Evolutionary conservation across 495 filamentous ascomycete species (phyloP).

Genomic region (Cercophora samala): DNA sequence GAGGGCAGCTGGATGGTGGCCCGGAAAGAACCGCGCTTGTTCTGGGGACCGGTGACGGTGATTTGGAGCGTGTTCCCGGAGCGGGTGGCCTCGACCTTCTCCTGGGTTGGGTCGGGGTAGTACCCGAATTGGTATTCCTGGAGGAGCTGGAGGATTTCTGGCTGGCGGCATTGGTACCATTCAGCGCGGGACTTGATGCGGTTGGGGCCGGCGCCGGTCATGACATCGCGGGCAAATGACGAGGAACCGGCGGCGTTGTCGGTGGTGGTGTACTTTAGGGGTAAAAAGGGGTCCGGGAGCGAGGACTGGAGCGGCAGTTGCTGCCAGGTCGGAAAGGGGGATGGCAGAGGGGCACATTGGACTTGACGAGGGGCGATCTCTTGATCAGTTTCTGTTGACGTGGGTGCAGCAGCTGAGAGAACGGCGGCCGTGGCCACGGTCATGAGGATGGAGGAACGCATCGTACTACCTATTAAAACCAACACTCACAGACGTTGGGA

Average conservation of each 20-base stretch:
- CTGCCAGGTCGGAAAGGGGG: slow-evolving; percentile 41
- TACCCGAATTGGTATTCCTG: slow-evolving; percentile 56
- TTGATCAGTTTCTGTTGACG: slow-evolving; percentile 2
- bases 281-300: slow-evolving; percentile 50
- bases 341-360: slow-evolving; percentile 37
- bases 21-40: slow-evolving; percentile 46
- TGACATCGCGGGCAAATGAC: slow-evolving; percentile 37
- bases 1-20: slow-evolving; percentile 45
- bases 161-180: slow-evolving; percentile 52
- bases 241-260: slow-evolving; percentile 35
- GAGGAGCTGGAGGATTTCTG: slow-evolving; percentile 50
- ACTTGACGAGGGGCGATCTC: slow-evolving; percentile 13
- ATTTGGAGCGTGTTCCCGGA: slow-evolving; percentile 49
- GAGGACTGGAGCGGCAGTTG: slow-evolving; percentile 42
- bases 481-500: background rate
- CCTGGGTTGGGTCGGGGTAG: slow-evolving; percentile 50
- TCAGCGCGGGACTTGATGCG: slow-evolving; percentile 46
- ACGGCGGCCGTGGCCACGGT: background rate
- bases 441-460: background rate
- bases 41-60: slow-evolving; percentile 41
- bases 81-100: slow-evolving; percentile 50
- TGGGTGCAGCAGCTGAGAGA: background rate
- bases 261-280: slow-evolving; percentile 43
- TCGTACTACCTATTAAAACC: background rate
- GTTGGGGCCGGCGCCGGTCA: slow-evolving; percentile 39